Base-by-base conservation (phyloP, 208 protist species). In the Acanthamoeba polyphaga region DNA sequence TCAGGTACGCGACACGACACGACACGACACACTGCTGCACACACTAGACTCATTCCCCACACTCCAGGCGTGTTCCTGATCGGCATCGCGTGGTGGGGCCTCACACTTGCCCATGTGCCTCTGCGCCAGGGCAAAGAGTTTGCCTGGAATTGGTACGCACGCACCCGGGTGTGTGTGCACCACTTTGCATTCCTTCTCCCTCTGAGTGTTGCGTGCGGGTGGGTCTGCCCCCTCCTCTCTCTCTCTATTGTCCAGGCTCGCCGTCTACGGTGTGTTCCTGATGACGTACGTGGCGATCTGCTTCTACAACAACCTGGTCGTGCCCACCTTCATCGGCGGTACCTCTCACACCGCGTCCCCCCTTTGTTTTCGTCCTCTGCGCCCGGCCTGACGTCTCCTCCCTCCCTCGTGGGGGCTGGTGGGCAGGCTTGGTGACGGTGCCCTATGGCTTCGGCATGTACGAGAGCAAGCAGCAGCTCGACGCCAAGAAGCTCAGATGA, bases 401-500 rank as follows among this genome's bases (percentile, higher is more conserved):
- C 1, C n/a, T 51, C 1, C 43, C 53, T 4, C 51, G 51, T 55
- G 51, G 53, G 9, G 53, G 12, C 15, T 58, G 53, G 7, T 58
- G 53, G 5, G 29, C 32, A 82, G 74, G 74, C 22, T 9, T 82
- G 32, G 29, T 51, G 74, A 10, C 22, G 43, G 74, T 82, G 29
- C 74, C 38, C 17, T 82, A 82, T 53, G 74, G n/a, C 38, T 82
- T 82, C 46, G 74, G 74, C 38, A 51, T 82, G 74, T 82, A 82
- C 12, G 74, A 82, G 74, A 53, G 74, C 74, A 82, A 82, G 46
- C 74, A 82, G 74, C 74, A 82, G 38, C 74, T 82, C 22, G 74
- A 82, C 13, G 74, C 74, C n/a, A 82, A 82, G 74, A 82, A 82
- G 74, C 74, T 82, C 60, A 66, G 60, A 62, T 62, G n/a, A n/a